Base-by-base conservation (phyloP, 768 basidiomycete species). In the Lactarius psammicola region DNA sequence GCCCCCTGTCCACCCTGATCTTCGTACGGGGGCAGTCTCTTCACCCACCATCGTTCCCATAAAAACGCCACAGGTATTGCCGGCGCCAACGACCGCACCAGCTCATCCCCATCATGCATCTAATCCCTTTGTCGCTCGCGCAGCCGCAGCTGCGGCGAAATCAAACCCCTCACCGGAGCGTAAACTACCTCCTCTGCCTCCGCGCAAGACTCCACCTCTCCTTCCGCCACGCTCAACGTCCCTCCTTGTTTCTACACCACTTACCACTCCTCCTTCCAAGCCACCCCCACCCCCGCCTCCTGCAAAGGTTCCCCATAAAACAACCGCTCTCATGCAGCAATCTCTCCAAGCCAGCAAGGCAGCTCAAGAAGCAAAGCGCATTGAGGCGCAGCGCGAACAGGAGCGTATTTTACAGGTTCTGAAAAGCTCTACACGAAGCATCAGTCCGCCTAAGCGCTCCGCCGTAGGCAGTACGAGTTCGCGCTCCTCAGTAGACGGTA, bases 321-420 rank as follows among this genome's bases (percentile, higher is more conserved):
- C 85, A 28, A 87, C 85, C 13, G 80, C 82, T 0, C 76, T 90
- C n/a, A 90, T 90, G 77, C 82, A 83, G 65, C 89, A 92, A 74
- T 86, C 85, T 26, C 77, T 93, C 0, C 85, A 88, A 60, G 91
- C 91, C 7, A 86, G 84, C 64, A 89, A 89, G 71, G 82, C 84
- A 0, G 90, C 84, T 1, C 86, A 89, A 73, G 82, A 81, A 4
- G 78, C 90, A 75, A 89, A 90, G 75, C 83, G 84, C 56, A 86
- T 84, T 0, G 87, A 91, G 70, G 84, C 84, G 49, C 80, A 83
- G 67, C 78, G 90, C 20, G 88, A 89, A 73, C 83, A 84, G 68
- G 87, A 88, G 72, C 80, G 90, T 11, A 82, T 90, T 23, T 77
- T 90, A 66, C 84, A 87, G 73, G 85, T 92, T 13, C 78, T 92